Evolutionary conservation across 345 rosid species (phyloP), one percentile per base, ranked within the genome.

Genomic region (Moricandia moricandioides): DNA sequence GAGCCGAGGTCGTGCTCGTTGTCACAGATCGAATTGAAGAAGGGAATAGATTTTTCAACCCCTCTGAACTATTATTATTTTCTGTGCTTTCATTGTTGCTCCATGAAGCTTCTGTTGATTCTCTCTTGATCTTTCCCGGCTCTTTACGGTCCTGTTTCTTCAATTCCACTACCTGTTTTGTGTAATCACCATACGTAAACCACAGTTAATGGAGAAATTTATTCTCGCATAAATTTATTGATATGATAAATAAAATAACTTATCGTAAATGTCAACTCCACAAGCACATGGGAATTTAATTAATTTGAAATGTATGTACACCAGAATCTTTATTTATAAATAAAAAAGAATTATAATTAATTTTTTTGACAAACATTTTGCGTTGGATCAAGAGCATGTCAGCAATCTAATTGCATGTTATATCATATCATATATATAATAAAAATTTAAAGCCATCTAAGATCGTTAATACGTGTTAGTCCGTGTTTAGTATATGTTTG

Each of bases 21-120:
- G 71, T 78, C 30, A 82, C 14, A 1, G 88, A 76, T 84, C 88
- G 85, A 4, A 80, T 69, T 27, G 92, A 81, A 45, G 93, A 67
- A 40, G 89, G 79, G 73, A 87, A 86, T 27, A 86, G 82, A 10
- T 65, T 76, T 29, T 87, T 84, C 6, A 40, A 37, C 43, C 43
- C 43, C 43, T 88, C 97, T 40, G 83, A 84, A 69, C 80, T 82
- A 83, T 78, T 87, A 4, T 83, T 86, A n/a, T 72, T 67, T 67
- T 78, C 77, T 10, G 69, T 78, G 56, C 91, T 88, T 37, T 82
- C 97, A 74, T 87, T 86, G 78, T 88, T 86, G 88, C 89, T 91
- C 92, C 92, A 84, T 47, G 94, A 88, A 71, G 78, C 86, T 43
- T 88, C 83, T 61, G 79, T 78, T 35, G 69, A 11, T 76, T 90